These are phyloP conservation scores for Dendrobium chrysotoxum DNA, from an alignment of 106 monocot genomes.

Conservation along the genomic window DNA sequence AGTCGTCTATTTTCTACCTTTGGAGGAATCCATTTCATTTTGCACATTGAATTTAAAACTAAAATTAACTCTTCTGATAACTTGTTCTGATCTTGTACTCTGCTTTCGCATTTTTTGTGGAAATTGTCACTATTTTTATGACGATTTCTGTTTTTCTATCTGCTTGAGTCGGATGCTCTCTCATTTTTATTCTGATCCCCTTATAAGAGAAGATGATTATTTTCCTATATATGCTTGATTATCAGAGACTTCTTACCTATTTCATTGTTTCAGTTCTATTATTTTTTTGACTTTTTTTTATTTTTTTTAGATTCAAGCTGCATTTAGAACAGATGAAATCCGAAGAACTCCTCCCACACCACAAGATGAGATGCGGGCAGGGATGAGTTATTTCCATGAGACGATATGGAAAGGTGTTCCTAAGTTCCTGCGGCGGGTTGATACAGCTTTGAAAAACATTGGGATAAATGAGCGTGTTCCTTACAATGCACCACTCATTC, in stretches of 20 bases:
- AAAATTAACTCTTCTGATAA: neutral
- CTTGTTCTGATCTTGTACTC: neutral
- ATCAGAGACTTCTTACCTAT: neutral
- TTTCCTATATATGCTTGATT: neutral
- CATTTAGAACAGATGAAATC: conserved; percentile 98
- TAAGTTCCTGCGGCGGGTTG: conserved; percentile 83
- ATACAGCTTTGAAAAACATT: conserved; percentile 91
- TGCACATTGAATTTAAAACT: neutral
- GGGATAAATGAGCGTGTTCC: conserved; percentile 93
- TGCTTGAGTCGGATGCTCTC: neutral
- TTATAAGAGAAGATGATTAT: neutral
- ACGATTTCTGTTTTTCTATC: neutral
- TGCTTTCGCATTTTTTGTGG: neutral
- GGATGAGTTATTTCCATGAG: conserved; percentile 99
- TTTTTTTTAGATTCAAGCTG: conserved; percentile 85
- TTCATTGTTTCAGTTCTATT: neutral
- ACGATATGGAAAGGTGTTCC: conserved; percentile 99
- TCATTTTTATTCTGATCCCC: neutral
- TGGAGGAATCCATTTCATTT: neutral
- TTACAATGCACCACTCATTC: conserved; percentile 97
- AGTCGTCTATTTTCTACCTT: neutral
- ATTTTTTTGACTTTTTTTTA: neutral
- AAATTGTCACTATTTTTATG: neutral
- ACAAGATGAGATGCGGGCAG: conserved; percentile 97
- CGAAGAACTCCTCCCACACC: conserved; percentile 88